A percentile compares a stretch with the other conserved stretches of the same genome.
Conservation (phyloP, 306 rosid genomes). For the Acmispon strigosus region DNA sequence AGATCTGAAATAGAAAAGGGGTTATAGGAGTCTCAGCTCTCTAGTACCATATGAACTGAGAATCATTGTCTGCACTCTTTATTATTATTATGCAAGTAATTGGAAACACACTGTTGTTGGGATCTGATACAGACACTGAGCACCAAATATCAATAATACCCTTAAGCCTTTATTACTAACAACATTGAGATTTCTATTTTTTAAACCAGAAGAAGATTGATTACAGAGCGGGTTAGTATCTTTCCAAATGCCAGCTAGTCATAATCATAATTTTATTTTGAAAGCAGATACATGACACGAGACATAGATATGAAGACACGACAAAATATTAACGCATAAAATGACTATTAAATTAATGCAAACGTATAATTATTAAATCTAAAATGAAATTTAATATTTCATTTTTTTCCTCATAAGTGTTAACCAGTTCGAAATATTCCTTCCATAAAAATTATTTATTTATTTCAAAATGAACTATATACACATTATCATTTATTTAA, state of each 20-base stretch:
- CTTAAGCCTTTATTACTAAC: background rate
- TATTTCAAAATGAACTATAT: no score
- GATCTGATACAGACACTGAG: background rate
- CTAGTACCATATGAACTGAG: background rate
- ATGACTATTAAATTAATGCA: no score
- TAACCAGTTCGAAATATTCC: no score
- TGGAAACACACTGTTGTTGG: background rate
- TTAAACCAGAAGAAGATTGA: background rate
- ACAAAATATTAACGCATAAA: no score
- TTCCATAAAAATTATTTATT: no score
- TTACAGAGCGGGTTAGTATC: background rate
- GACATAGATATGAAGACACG: no score
- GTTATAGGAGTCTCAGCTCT: constrained; percentile 6
- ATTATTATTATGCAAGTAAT: background rate
- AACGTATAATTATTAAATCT: no score
- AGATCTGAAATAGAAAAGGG: constrained; percentile 37
- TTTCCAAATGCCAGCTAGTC: background rate
- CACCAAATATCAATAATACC: constrained; percentile 13
- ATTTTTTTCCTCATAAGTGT: no score
- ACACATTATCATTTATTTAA: no score
- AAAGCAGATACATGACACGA: no score
- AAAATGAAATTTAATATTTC: no score
- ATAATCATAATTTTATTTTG: no score
- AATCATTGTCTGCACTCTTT: background rate
- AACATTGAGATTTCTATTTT: background rate